Evolutionary conservation across 108 stramenopile species (phyloP).

Genomic region (Fragilaria radians): DNA sequence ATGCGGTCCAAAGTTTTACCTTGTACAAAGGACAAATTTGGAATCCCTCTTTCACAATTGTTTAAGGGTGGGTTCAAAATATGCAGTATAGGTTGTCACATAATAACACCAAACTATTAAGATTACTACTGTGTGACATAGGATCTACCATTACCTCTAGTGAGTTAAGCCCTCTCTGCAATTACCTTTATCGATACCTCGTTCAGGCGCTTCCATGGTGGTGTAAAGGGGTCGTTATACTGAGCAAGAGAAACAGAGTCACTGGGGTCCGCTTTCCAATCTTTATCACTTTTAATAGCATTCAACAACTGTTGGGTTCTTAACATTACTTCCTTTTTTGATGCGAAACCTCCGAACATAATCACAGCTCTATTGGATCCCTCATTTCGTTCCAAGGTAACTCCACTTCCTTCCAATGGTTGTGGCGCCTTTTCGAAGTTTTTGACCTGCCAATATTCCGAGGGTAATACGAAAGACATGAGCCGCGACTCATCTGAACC

Average conservation of each 20-base stretch:
- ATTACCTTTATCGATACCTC: constrained; percentile 72
- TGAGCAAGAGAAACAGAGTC: constrained; percentile 54
- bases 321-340: constrained; percentile 51
- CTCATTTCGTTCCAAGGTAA: constrained; percentile 41
- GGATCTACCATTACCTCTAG: constrained; percentile 1
- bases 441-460: constrained; percentile 61
- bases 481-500: constrained; percentile 28
- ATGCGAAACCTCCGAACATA: constrained; percentile 87
- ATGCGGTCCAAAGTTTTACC: too few relatives aligned
- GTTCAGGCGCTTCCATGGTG: constrained; percentile 89
- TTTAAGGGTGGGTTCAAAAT: too few relatives aligned
- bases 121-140: too few relatives aligned
- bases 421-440: constrained; percentile 48
- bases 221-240: constrained; percentile 96
- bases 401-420: constrained; percentile 66
- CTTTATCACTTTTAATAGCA: constrained; percentile 27
- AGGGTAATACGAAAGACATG: constrained; percentile 91
- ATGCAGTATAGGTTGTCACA: too few relatives aligned
- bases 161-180: too few relatives aligned
- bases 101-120: too few relatives aligned
- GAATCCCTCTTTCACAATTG: too few relatives aligned
- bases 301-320: constrained; percentile 45
- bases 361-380: constrained; percentile 58
- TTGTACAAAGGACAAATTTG: too few relatives aligned
- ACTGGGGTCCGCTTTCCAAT: constrained; percentile 20